Evolutionary conservation across 2,329 filamentous ascomycete species (phyloP).

Genomic region (Dactylellina sp.): DNA sequence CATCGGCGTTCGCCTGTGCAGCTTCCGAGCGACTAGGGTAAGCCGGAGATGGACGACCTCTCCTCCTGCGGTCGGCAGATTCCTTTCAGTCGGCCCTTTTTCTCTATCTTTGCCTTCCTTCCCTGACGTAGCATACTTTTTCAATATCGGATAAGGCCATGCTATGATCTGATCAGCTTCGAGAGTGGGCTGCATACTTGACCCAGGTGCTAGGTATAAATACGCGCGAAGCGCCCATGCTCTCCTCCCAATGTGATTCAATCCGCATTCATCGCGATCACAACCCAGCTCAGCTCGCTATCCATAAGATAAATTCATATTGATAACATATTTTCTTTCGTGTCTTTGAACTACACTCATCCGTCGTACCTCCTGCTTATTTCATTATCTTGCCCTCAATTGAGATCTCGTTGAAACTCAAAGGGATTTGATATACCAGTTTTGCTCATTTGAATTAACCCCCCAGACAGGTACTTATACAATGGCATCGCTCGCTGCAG

Average conservation of each 20-base stretch:
- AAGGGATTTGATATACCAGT: no score
- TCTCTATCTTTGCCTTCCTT: slow-evolving; percentile 32
- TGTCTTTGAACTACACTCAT: no score
- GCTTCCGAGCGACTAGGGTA: slow-evolving; percentile 26
- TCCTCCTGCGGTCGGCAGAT: slow-evolving; percentile 25
- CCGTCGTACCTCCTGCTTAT: no score
- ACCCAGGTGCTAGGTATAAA: slow-evolving; percentile 2
- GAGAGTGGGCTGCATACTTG: no score
- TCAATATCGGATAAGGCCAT: neutral
- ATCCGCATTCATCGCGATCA: neutral
- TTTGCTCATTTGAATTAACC: no score
- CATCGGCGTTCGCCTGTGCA: slow-evolving; percentile 50
- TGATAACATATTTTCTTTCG: no score
- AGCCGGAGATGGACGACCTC: slow-evolving; percentile 41
- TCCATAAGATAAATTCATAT: no score
- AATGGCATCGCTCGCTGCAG: slow-evolving; percentile 59
- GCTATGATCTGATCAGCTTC: no score
- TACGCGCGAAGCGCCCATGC: neutral
- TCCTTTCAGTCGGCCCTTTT: neutral
- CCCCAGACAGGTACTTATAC: no score
- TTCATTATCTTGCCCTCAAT: no score
- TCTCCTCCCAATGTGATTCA: no score
- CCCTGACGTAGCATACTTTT: slow-evolving; percentile 12
- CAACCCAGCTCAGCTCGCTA: neutral
- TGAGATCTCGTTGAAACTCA: no score